Conservation (phyloP, 495 filamentous ascomycete genomes). For the Penicillium desertorum region DNA sequence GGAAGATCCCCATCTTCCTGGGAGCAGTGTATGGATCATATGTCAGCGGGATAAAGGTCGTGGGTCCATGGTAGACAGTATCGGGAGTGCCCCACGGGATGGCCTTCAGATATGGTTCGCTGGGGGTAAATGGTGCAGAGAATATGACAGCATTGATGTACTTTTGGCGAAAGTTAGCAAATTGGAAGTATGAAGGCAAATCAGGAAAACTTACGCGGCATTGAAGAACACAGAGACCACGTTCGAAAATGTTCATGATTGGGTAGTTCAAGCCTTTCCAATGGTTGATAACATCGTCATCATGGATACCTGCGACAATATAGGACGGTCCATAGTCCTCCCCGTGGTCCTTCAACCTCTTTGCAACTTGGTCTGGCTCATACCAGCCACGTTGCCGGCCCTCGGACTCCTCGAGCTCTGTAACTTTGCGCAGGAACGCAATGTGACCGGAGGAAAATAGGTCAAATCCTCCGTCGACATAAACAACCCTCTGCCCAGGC, state of each 20-base stretch:
- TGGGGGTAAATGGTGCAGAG: slow-evolving; percentile 83
- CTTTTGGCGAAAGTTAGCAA: slow-evolving; percentile 52
- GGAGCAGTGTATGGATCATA: slow-evolving; percentile 83
- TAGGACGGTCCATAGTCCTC: slow-evolving; percentile 78
- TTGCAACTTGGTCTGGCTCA: slow-evolving; percentile 56
- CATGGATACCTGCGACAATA: slow-evolving; percentile 87
- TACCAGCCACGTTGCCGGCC: slow-evolving; percentile 72
- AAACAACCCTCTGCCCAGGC: slow-evolving; percentile 81
- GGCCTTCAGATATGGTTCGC: slow-evolving; percentile 66
- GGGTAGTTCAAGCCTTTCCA: slow-evolving; percentile 98
- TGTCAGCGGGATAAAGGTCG: slow-evolving; percentile 81
- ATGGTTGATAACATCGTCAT: slow-evolving; percentile 88
- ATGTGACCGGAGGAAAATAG: slow-evolving; percentile 97
- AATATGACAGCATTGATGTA: slow-evolving; percentile 86
- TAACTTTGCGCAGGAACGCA: slow-evolving; percentile 80
- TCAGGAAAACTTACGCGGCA: slow-evolving; percentile 65
- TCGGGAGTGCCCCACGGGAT: slow-evolving; percentile 74
- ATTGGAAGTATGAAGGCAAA: neutral
- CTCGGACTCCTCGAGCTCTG: slow-evolving; percentile 64
- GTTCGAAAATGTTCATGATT: slow-evolving; percentile 98
- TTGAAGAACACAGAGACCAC: slow-evolving; percentile 91
- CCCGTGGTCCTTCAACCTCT: slow-evolving; percentile 58
- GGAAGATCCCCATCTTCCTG: slow-evolving; percentile 76
- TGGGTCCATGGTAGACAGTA: slow-evolving; percentile 92
- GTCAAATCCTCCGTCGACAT: slow-evolving; percentile 96